Evolutionary conservation across 306 rosid species (phyloP).

Genomic region (Medicago lupulina): DNA sequence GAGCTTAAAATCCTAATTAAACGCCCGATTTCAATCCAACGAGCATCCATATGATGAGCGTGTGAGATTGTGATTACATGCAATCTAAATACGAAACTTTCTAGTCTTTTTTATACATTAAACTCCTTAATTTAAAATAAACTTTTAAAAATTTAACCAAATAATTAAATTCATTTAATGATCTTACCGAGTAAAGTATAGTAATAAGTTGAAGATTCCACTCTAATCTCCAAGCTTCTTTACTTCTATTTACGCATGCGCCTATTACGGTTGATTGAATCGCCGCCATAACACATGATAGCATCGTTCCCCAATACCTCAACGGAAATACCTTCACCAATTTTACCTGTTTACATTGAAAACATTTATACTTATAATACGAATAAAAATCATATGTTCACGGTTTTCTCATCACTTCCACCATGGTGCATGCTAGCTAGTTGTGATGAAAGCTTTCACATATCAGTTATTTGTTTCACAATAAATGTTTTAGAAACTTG

Average conservation of each 20-base stretch:
- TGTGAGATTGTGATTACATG: no score
- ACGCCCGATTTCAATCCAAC: no score
- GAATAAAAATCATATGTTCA: background rate
- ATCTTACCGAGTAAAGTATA: slow-evolving; percentile 66
- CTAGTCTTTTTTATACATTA: no score
- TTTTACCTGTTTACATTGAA: slow-evolving; percentile 49
- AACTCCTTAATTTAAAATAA: no score
- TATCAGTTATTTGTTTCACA: no score
- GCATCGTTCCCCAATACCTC: slow-evolving; percentile 59
- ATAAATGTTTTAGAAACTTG: no score
- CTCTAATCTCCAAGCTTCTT: slow-evolving; percentile 58
- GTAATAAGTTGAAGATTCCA: slow-evolving; percentile 69
- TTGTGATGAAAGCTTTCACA: no score
- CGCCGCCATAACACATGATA: slow-evolving; percentile 60
- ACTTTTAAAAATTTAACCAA: no score
- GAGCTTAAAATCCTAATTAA: no score
- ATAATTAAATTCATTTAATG: background rate
- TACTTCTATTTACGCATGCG: slow-evolving; percentile 42
- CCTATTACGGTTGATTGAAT: slow-evolving; percentile 59
- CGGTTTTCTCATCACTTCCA: background rate
- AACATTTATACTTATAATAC: background rate
- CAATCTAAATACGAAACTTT: no score
- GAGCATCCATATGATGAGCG: no score
- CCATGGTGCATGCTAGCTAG: no score
- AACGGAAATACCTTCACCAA: slow-evolving; percentile 58